Conservation (phyloP, 2,329 filamentous ascomycete genomes). For the Xylaria arbuscula region DNA sequence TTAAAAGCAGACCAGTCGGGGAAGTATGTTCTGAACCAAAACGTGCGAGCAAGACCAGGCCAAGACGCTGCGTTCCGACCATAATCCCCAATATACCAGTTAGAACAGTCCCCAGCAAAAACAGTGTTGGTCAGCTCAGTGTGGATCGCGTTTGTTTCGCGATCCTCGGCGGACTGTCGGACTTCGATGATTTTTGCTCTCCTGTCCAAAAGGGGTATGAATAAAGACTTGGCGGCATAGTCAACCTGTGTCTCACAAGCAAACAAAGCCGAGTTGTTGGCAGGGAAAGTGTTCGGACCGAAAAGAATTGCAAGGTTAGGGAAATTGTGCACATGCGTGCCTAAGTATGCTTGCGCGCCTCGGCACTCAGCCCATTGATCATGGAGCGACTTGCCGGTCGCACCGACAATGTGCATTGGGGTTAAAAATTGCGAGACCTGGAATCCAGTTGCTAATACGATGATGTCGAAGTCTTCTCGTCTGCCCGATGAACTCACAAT, state of each 20-base stretch:
- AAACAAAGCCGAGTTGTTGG: constrained; percentile 46
- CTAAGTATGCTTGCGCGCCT: constrained; percentile 49
- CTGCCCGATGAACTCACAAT: constrained; percentile 40
- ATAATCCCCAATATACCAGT: constrained; percentile 55
- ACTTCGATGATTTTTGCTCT: constrained; percentile 51
- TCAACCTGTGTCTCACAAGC: constrained; percentile 45
- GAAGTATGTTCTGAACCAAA: constrained; percentile 48
- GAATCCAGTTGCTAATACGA: constrained; percentile 49
- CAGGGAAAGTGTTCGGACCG: constrained; percentile 46
- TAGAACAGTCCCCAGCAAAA: constrained; percentile 53
- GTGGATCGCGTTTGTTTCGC: constrained; percentile 49
- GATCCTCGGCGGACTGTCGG: constrained; percentile 50
- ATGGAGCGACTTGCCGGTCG: constrained; percentile 39
- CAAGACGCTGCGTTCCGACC: constrained; percentile 55
- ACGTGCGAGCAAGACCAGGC: constrained; percentile 49
- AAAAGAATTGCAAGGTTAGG: constrained; percentile 50
- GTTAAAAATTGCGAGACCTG: constrained; percentile 43
- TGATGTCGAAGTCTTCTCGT: constrained; percentile 43
- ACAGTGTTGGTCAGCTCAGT: constrained; percentile 49
- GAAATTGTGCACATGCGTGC: constrained; percentile 48
- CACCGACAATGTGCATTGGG: constrained; percentile 46
- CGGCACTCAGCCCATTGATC: constrained; percentile 46
- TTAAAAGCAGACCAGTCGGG: constrained; percentile 40
- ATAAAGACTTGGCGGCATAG: constrained; percentile 48
- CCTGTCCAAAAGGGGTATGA: constrained; percentile 48